Evolutionary conservation across 352 stramenopile species (phyloP), one percentile per base, ranked within the genome.

Genomic region (Phytophthora sp.): DNA sequence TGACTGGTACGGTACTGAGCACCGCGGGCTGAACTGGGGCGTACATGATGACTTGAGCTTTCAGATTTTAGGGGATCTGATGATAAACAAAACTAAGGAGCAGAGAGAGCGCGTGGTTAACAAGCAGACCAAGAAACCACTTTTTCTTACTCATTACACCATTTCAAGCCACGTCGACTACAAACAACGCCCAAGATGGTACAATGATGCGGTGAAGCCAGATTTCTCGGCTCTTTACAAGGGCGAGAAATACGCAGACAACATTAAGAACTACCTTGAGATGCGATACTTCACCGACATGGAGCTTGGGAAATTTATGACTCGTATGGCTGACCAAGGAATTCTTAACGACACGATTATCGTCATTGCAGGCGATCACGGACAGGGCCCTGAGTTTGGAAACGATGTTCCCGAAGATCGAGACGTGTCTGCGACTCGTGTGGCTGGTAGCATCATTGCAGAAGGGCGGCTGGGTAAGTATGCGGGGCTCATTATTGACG

Each of bases 301-400:
- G 31, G 3, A 45, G 31, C 32, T 54, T n/a, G 46, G 46, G 18
- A 54, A 54, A 31, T 54, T 54, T n/a, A 54, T 54, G 46, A 32
- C 43, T 34, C 46, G 46, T 9, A 54, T 54, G 46, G 46, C 38
- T 15, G 15, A 23, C 1, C 13, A 44, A 13, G 46, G 46, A 12
- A 42, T 54, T 44, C 23, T 54, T 23, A 54, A 54, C n/a, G 46
- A 54, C 13, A 44, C 30, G 9, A 54, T 54, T n/a, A 21, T 54
- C n/a, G 46, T 54, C 13, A 54, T 54, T 24, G 30, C 44, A 6
- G 46, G 46, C 18, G 46, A 54, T 26, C 46, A 54, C 21, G 46
- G 46, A 9, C 46, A 54, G 38, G 46, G 18, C 23, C 46, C 46
- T 23, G 46, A 54, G 28, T 44, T 54, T 35, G 46, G 31, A 9